Evolutionary conservation across 345 rosid genomes (phyloP).

Genomic region (Populus euphratica): DNA sequence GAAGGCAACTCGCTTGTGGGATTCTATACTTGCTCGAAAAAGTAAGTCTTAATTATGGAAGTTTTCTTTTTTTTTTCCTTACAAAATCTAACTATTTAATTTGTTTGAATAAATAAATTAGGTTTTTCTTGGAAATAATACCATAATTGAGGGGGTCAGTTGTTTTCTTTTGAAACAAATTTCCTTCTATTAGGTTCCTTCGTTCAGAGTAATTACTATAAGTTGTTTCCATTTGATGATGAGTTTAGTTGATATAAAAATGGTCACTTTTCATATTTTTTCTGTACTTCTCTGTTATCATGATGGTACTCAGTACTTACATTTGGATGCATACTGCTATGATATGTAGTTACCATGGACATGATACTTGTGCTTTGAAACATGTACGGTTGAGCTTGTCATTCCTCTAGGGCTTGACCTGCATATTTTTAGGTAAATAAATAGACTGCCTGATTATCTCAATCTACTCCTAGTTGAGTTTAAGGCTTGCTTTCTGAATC

Average conservation of each 20-base stretch:
- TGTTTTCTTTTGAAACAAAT: not conserved
- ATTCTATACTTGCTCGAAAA: slow-evolving; percentile 87
- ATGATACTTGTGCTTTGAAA: not conserved
- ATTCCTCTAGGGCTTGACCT: not conserved
- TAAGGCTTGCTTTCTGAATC: not conserved
- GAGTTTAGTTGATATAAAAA: not conserved
- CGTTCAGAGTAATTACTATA: not conserved
- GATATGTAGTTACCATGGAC: not conserved
- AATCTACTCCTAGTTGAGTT: not conserved
- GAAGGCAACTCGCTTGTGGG: slow-evolving; percentile 91
- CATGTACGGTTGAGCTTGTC: not conserved
- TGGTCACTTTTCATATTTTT: not conserved
- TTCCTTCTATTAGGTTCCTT: not conserved
- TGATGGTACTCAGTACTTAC: not conserved
- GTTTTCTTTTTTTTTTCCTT: not conserved
- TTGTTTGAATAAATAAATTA: not conserved
- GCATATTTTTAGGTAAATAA: not conserved
- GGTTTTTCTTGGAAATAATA: not conserved
- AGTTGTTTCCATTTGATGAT: too few species aligned
- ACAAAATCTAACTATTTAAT: not conserved
- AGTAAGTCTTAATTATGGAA: slow-evolving; percentile 39
- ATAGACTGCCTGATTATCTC: not conserved
- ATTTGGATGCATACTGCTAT: not conserved
- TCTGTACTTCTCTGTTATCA: not conserved
- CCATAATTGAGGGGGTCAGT: not conserved